Base-by-base conservation (phyloP, 148 eudicot genomes). In the Beta vulgaris region DNA sequence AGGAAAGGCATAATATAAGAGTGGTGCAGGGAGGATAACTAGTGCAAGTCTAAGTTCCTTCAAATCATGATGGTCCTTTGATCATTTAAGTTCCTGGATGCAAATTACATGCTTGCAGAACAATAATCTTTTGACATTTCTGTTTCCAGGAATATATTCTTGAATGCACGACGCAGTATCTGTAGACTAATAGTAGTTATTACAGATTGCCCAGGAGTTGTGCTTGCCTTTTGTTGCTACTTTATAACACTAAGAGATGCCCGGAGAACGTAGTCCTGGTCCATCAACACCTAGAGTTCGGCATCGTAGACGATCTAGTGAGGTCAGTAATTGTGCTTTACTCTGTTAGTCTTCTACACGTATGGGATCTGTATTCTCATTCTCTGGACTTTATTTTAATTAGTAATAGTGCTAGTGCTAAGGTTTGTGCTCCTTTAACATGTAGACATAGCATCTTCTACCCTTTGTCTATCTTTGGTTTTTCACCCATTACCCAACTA, bases 261-360 rank as follows among this genome's bases (percentile, higher is more conserved):
- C 44, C 28, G 51, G 19, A n/a, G 36, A 29, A 35, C 66, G 29
- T 61, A 62, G 51, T 44, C 68, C 76, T 73, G 18, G 76, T 44
- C 76, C 76, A 32, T 31, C 58, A 31, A 73, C 76, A 44, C 76
- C 76, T 1, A 73, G 69, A 69, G 68, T 28, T 32, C 68, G 76
- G 18, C 68, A 73, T 18, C 43, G 76, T 31, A 73, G 58, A 46
- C 68, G 58, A 44, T 73, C 76, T 19, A 61, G 29, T 44, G 69
- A 73, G 76, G 76, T 73, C 61, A 3, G 76, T 61, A 21, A 21
- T 73, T n/a, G n/a, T 19, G 13, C 64, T 46, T 49, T 4, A 18
- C 19, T 71, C 34, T 36, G 31, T 57, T 32, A 21, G 15, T 11
- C 19, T 29, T 4, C 49, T 18, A 18, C 12, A 43, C 23, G 40